Evolutionary conservation across 345 rosid genomes (phyloP).

Genomic region (Corymbia maculata): DNA sequence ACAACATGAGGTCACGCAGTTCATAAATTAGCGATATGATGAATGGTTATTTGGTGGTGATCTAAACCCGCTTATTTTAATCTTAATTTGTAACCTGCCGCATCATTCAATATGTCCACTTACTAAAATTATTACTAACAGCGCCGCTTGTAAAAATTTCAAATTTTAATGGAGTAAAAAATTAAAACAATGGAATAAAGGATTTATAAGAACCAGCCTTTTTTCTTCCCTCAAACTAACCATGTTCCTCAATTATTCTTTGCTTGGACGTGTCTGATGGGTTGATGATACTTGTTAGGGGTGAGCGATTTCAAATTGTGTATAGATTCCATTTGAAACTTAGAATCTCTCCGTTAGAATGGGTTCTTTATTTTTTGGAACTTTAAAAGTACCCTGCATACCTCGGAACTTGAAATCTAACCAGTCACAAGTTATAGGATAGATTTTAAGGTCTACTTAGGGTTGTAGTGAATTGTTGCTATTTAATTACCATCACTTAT

Average conservation of each 20-base stretch:
- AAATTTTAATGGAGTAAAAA: neutral
- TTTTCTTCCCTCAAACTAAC: neutral
- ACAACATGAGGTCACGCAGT: rapidly evolving
- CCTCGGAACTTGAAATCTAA: too few species aligned
- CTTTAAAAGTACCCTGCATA: too few species aligned
- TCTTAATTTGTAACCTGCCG: neutral
- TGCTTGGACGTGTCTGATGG: neutral
- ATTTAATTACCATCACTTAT: too few species aligned
- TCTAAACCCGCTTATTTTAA: neutral
- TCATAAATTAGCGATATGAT: rapidly evolving
- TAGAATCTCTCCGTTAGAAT: too few species aligned
- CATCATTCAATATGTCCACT: neutral
- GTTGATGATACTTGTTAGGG: too few species aligned
- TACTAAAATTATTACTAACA: rapidly evolving
- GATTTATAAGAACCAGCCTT: neutral
- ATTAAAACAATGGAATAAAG: neutral
- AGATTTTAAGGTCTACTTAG: too few species aligned
- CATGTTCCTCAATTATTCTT: neutral
- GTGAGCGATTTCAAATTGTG: too few species aligned
- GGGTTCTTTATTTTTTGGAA: too few species aligned
- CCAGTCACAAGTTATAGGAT: too few species aligned
- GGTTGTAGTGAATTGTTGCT: too few species aligned
- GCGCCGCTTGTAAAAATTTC: neutral
- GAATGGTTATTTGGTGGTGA: rapidly evolving
- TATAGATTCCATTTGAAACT: too few species aligned